A percentile compares a stretch with the other conserved stretches of the same genome.
phyloP scores from a whole-genome alignment of 495 filamentous ascomycete genomes.

The Aspergillus panamensis region DNA sequence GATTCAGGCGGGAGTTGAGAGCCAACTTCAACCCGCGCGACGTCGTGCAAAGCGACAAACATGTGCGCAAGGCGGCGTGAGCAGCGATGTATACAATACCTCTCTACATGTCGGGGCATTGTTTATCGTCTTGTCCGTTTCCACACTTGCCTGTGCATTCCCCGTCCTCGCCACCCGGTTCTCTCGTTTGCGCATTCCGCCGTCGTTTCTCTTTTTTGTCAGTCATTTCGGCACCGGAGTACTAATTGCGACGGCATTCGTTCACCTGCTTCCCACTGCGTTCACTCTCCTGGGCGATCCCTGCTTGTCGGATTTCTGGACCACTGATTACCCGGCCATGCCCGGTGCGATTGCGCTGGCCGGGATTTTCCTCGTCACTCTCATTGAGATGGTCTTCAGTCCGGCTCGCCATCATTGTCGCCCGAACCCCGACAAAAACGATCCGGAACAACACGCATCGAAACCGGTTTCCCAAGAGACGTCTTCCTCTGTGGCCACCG shows the following conservation, averaged over 20 bases:
- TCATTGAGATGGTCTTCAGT: constrained; percentile 66
- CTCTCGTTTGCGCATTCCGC: constrained; percentile 32
- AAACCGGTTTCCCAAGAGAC: background rate
- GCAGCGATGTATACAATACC: constrained; percentile 47
- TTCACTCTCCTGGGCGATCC: constrained; percentile 68
- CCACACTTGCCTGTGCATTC: constrained; percentile 49
- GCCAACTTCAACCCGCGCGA: background rate
- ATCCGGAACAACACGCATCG: constrained; percentile 2
- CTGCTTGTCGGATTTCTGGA: constrained; percentile 68
- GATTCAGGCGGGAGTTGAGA: background rate
- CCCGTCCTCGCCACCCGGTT: constrained; percentile 40
- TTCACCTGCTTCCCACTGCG: constrained; percentile 72
- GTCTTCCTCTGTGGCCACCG: background rate
- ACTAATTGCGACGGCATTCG: constrained; percentile 80
- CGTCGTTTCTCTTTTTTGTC: constrained; percentile 57
- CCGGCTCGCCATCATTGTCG: constrained; percentile 31
- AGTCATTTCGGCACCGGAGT: constrained; percentile 80
- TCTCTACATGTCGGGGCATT: constrained; percentile 64
- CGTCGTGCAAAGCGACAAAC: constrained; percentile 20
- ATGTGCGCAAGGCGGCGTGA: constrained; percentile 28
- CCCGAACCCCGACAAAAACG: background rate
- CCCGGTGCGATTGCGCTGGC: constrained; percentile 66
- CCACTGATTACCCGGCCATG: constrained; percentile 61
- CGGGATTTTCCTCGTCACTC: constrained; percentile 63
- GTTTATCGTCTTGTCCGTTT: constrained; percentile 62